Evolutionary conservation across 257 asterid species (phyloP), one percentile per base, ranked within the genome.

Genomic region (Nicotiana knightiana): DNA sequence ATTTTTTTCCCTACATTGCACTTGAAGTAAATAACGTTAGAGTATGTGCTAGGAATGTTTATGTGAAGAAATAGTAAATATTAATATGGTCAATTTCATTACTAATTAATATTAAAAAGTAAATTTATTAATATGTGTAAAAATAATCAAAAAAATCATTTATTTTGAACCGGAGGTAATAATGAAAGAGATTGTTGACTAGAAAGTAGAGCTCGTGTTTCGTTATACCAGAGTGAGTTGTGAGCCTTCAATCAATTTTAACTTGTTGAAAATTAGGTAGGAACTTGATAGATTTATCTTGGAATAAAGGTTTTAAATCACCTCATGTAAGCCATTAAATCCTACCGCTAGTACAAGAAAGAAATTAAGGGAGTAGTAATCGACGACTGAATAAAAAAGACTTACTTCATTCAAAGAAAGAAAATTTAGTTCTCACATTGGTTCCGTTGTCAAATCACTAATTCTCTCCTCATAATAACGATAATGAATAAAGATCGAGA

Each of bases 221-320:
- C 1, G 5, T 53, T 13, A 53, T 11, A 13, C 58, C 58, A 11
- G 58, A 53, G 58, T 53, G 58, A 11, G 32, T 64, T 33, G 30
- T 64, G 55, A 37, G 46, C 9, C 80, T 24, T 48, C 0, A 73
- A 15, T 73, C 15, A 48, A 57, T 24, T 48, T 24, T 43, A 4
- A 63, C 80, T 26, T 26, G 63, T 51, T 75, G 63, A 75, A 51
- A 75, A 75, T 75, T 75, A 51, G 80, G 63, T 75, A 75, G 80
- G 46, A 26, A 26, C 30, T 75, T 75, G 63, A 75, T 15, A 73
- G 79, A 73, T 73, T 43, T 13, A 73, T 73, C 24, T 51, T 26
- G 43, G 8, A 15, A 73, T 73, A 12, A 28, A 64, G 12, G 35
- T 62, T 62, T 62, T 2, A 43, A 8, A 9, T 43, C 51, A 43